Evolutionary conservation across 805 yeast species (phyloP).

Genomic region (Candida maris): DNA sequence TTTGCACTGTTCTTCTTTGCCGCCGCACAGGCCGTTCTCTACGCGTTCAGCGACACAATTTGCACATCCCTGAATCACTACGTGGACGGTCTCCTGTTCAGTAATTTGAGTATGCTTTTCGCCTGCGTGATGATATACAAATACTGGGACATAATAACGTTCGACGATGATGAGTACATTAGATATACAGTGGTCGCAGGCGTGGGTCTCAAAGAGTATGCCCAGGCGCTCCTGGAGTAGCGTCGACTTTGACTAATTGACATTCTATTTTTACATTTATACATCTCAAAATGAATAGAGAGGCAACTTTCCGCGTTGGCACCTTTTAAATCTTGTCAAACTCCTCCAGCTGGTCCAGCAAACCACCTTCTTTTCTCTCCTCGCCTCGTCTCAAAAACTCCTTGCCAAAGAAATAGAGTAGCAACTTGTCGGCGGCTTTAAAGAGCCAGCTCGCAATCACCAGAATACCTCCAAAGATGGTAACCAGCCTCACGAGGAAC

Average conservation of each 20-base stretch:
- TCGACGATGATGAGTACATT: slow-evolving; percentile 87
- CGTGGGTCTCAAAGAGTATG: slow-evolving; percentile 16
- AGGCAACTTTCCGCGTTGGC: not conserved
- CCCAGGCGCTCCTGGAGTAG: slow-evolving; percentile 13
- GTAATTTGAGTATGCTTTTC: slow-evolving; percentile 73
- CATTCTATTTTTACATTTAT: not conserved
- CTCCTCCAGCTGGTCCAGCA: slow-evolving; percentile 26
- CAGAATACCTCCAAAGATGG: slow-evolving; percentile 78
- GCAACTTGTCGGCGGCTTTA: slow-evolving; percentile 51
- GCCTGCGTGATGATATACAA: slow-evolving; percentile 93
- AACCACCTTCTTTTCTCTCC: slow-evolving; percentile 37
- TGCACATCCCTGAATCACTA: slow-evolving; percentile 79
- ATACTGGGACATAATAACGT: slow-evolving; percentile 94
- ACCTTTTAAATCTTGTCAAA: slow-evolving; percentile 23
- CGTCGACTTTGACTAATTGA: not conserved
- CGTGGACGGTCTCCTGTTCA: slow-evolving; percentile 86
- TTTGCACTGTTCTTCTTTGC: slow-evolving; percentile 71
- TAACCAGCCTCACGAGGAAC: slow-evolving; percentile 73
- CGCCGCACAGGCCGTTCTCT: slow-evolving; percentile 74
- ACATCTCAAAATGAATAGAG: not conserved
- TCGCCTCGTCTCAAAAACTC: slow-evolving; percentile 47
- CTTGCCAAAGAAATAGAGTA: slow-evolving; percentile 55
- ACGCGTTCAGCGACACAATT: slow-evolving; percentile 61
- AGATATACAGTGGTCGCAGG: slow-evolving; percentile 25
- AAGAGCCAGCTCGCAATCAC: slow-evolving; percentile 67